Conservation (phyloP, 345 rosid genomes). For the Firmiana major region DNA sequence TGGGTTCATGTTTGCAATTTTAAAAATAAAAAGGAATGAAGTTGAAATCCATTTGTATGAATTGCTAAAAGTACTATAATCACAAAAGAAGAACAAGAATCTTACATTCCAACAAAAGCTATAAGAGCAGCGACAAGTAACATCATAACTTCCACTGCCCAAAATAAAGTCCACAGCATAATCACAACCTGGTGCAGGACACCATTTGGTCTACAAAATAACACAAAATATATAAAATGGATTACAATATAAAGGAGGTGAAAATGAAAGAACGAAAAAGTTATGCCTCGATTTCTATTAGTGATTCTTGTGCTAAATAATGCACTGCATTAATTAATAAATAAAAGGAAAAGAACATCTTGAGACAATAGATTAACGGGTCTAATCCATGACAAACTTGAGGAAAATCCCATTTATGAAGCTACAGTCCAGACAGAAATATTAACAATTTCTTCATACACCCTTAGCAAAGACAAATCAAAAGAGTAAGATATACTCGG, state of each 20-base stretch:
- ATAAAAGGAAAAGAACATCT: constrained; percentile 12
- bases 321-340: too few species aligned
- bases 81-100: not conserved
- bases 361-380: not conserved
- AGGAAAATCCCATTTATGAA: not conserved
- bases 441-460: not conserved
- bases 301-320: not conserved
- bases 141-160: constrained; percentile 73
- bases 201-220: constrained; percentile 70
- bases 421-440: not conserved
- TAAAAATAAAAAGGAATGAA: not conserved
- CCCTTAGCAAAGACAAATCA: not conserved
- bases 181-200: constrained; percentile 94
- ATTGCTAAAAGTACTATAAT: not conserved
- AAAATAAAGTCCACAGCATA: constrained; percentile 72
- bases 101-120: constrained; percentile 92
- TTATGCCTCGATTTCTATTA: not conserved
- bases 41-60: not conserved
- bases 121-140: constrained; percentile 56
- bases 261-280: not conserved
- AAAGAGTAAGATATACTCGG: not conserved
- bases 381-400: not conserved
- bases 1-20: not conserved
- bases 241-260: not conserved
- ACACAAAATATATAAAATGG: not conserved